These are phyloP conservation scores for Coniferiporia weirii DNA, from an alignment of 1,284 basidiomycete genomes.

Conservation along the genomic window DNA sequence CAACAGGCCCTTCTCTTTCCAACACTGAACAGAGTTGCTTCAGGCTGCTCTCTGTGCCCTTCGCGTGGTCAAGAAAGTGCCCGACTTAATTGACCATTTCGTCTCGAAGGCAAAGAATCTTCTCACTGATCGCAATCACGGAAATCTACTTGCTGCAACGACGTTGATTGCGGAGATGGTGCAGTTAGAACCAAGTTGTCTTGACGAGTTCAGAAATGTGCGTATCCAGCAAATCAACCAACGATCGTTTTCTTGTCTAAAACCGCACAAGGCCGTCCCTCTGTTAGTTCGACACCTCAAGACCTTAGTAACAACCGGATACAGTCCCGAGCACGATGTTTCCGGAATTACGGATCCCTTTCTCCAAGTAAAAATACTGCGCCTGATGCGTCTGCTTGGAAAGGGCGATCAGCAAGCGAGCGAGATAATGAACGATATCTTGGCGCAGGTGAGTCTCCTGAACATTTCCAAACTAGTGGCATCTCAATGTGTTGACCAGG, in stretches of 20 bases:
- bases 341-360: conserved; percentile 99
- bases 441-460: conserved; percentile 70
- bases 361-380: conserved; percentile 95
- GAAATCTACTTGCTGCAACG: conserved; percentile 89
- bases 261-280: conserved; percentile 69
- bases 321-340: conserved; percentile 99
- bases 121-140: conserved; percentile 94
- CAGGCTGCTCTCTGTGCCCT: conserved; percentile 97
- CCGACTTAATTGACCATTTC: conserved; percentile 95
- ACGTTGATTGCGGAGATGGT: conserved; percentile 97
- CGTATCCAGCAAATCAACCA: conserved; percentile 19
- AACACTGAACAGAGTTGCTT: conserved; percentile 1
- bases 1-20: neutral
- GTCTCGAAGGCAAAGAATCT: conserved; percentile 84
- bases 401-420: conserved; percentile 83
- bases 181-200: conserved; percentile 64
- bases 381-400: conserved; percentile 87
- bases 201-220: conserved; percentile 88
- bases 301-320: conserved; percentile 92
- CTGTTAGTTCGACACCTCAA: conserved; percentile 95
- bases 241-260: neutral
- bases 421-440: conserved; percentile 97
- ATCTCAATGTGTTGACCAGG: conserved; percentile 39
- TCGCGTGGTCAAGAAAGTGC: conserved; percentile 93
- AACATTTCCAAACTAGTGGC: neutral